Evolutionary conservation across 345 rosid species (phyloP), one percentile per base, ranked within the genome.

Genomic region (Gynandropsis gynandra): DNA sequence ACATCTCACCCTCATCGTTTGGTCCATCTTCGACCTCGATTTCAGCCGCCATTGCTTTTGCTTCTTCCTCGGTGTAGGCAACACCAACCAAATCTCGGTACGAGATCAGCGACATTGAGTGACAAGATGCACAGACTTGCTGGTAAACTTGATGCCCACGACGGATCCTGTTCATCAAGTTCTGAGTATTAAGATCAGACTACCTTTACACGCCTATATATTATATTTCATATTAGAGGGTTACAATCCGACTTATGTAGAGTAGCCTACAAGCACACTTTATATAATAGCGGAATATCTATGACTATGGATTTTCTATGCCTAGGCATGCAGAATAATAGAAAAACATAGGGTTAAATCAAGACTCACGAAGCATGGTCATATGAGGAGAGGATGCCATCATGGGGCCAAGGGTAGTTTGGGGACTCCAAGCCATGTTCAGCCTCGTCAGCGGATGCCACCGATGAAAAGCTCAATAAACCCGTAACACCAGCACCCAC

Each of bases 121-220:
- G 98, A 70, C 98, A 90, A 57, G 98, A 90, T 32, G 98, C 98
- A 77, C 98, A 90, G 3, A 92, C 98, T 80, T 92, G 84, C 47
- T 71, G 78, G 68, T 90, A 87, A 55, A 87, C 98, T 69, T 87
- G 93, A 71, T 92, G 95, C 56, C 98, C 98, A 44, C 98, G 93
- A 18, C 98, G 95, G 56, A 92, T 82, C 86, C 98, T 90, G 89
- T 59, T 74, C 64, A 55, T 46, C 41, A 48, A 35, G 33, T 38
- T 7, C 47, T 44, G 42, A 39, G 36, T 4, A 46, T 49, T 32
- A 52, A 52, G 14, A 7, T 19, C 34, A 42, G 16, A 5, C 31
- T 21, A 13, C 11, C 31, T 36, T 6, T 1, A n/a, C 32, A 5
- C 5, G 29, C 4, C 5, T 24, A 0, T 59, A 17, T 4, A 0